Percentiles rank a stretch among this genome's conserved stretches.
phyloP scores from a whole-genome alignment of 2,329 filamentous ascomycete genomes.

The Calonectria pseudoreteaudii region DNA sequence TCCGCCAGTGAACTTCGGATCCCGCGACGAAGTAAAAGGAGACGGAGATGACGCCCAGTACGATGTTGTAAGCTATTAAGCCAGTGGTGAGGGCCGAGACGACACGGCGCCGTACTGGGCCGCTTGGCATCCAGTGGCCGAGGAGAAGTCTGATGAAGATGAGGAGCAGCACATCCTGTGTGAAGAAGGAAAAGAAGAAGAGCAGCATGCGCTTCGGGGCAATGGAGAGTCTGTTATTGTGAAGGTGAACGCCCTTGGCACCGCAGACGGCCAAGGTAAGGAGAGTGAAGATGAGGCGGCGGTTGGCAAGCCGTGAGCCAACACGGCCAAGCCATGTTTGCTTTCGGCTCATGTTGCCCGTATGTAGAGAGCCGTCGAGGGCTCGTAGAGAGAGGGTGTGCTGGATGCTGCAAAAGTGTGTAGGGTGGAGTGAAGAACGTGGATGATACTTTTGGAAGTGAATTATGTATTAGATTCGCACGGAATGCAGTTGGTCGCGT shows the following conservation, averaged over 20 bases:
- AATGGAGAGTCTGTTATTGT: conserved; percentile 47
- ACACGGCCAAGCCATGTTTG: conserved; percentile 22
- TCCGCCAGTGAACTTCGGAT: conserved; percentile 51
- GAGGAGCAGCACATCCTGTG: conserved; percentile 48
- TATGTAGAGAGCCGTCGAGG: conserved; percentile 15
- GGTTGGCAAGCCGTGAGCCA: conserved; percentile 42
- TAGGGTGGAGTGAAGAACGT: background rate
- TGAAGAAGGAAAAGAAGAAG: conserved; percentile 51
- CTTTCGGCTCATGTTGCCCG: conserved; percentile 20
- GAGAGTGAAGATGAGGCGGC: conserved; percentile 48
- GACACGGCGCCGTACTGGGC: conserved; percentile 25
- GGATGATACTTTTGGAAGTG: background rate
- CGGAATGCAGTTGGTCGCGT: conserved; percentile 14
- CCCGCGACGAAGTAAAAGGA: conserved; percentile 50
- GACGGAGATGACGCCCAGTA: conserved; percentile 41
- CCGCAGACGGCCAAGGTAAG: conserved; percentile 45
- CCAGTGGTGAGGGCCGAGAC: conserved; percentile 27
- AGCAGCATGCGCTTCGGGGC: conserved; percentile 43
- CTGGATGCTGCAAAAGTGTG: background rate
- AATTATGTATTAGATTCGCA: background rate
- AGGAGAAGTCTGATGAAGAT: conserved; percentile 48
- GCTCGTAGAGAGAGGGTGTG: background rate
- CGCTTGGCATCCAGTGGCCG: conserved; percentile 39
- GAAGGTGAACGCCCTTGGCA: conserved; percentile 48
- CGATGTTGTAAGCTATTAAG: conserved; percentile 37